A percentile compares a stretch with the other conserved stretches of the same genome.
phyloP scores from a whole-genome alignment of 306 rosid genomes.

The Casuarina equisetifolia region DNA sequence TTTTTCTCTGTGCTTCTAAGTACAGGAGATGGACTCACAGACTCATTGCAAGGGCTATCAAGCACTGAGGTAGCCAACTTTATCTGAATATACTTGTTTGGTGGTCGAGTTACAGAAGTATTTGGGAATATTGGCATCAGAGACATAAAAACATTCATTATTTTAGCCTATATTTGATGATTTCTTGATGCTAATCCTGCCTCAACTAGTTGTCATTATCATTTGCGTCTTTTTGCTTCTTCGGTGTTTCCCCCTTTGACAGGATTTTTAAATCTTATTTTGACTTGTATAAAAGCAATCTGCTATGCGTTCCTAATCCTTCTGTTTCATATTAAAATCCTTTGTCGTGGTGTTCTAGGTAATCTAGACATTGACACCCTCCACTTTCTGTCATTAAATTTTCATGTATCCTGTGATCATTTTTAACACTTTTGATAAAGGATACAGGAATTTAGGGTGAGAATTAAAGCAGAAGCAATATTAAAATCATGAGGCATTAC shows the following conservation, averaged over 20 bases:
- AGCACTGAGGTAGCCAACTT: conserved; percentile 63
- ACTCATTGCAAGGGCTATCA: conserved; percentile 75
- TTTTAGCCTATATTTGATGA: neutral
- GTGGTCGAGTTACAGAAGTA: neutral
- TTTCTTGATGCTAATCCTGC: neutral
- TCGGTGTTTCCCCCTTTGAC: neutral
- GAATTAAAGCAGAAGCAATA: neutral
- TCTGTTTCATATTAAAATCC: neutral
- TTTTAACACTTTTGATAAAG: neutral
- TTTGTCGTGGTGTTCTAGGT: neutral
- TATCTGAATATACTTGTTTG: neutral
- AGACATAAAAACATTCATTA: neutral
- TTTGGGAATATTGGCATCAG: neutral
- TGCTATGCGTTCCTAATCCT: neutral
- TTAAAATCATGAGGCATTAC: neutral
- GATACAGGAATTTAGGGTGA: neutral
- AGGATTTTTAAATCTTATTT: neutral
- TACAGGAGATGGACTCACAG: conserved; percentile 92
- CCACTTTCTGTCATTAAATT: neutral
- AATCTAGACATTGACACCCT: neutral
- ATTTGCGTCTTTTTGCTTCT: neutral
- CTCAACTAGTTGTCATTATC: neutral
- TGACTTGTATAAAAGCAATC: neutral
- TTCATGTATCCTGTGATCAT: neutral
- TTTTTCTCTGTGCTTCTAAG: conserved; percentile 18